Evolutionary conservation across 345 rosid genomes (phyloP), one percentile per base, ranked within the genome.

Genomic region (Ceriops decandra): DNA sequence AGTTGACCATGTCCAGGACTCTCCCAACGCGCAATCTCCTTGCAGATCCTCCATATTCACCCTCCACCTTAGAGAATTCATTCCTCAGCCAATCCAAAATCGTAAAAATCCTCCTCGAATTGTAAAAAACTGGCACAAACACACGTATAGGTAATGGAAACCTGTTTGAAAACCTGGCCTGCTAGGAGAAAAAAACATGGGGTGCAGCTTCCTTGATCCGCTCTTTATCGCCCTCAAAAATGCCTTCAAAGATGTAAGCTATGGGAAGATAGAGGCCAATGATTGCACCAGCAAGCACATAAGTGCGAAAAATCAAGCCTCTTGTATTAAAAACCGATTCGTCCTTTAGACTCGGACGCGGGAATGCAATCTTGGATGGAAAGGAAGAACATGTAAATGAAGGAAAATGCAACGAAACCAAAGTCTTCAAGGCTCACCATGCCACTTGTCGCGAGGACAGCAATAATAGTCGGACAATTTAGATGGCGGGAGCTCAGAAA

Each of bases 111-210:
- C 98, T 82, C 83, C 84, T 83, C 0, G 92, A 79, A 75, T 90
- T 95, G 72, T 87, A 91, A 22, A 87, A 78, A 2, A 90, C 84
- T 5, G 98, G 98, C 52, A 95, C 93, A 24, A 86, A 87, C n/a
- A 84, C 92, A 42, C 88, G 72, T 21, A 91, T 72, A 4, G 98
- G 97, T 10, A 84, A 74, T 22, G 98, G 81, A 61, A 95, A 88
- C 67, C 79, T 47, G 27, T 66, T 84, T 0, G 88, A 85, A 88
- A 62, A 90, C 83, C 80, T 95, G 98, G 72, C 90, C 68, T 0
- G 90, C 83, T 0, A 90, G 69, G 20, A 95, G 89, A 58, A 95
- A 58, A 95, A 95, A 52, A 91, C 81, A 69, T 95, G 99, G 0
- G 98, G 96, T 0, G 88, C 84, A 0, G 98, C 93, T 4, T 96